Percentiles rank a stretch among this genome's conserved stretches.
These are phyloP conservation scores for Brassica rapa DNA, from an alignment of 345 rosid species.

Conservation along the genomic window DNA sequence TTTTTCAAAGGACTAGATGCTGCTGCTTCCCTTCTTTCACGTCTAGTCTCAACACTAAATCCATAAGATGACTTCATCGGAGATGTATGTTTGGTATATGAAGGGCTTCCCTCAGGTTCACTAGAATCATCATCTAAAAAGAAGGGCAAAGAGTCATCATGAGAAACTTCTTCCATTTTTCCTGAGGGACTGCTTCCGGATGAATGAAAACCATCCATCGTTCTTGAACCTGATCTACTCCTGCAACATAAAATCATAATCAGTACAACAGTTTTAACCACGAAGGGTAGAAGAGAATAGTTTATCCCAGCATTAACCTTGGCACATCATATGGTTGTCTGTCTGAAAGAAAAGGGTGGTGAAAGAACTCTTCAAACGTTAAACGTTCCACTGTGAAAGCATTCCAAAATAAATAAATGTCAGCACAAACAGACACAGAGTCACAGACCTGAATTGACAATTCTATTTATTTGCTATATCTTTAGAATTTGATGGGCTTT, in stretches of 20 bases:
- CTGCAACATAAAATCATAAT: slow-evolving; percentile 44
- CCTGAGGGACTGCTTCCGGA: slow-evolving; percentile 52
- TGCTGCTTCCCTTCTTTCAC: slow-evolving; percentile 53
- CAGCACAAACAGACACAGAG: slow-evolving; percentile 3
- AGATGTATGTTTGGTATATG: slow-evolving; percentile 50
- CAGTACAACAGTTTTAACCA: slow-evolving; percentile 26
- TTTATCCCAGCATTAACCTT: slow-evolving; percentile 50
- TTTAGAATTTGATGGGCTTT: not conserved
- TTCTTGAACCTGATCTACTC: slow-evolving; percentile 49
- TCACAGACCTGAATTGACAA: not conserved
- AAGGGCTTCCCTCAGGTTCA: slow-evolving; percentile 79
- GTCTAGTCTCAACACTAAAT: slow-evolving; percentile 50
- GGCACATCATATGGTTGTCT: slow-evolving; percentile 49
- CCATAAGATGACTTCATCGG: slow-evolving; percentile 57
- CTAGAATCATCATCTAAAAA: slow-evolving; percentile 82
- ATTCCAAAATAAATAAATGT: slow-evolving; percentile 31
- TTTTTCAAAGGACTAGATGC: slow-evolving; percentile 49
- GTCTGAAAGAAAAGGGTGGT: slow-evolving; percentile 75
- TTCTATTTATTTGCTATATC: not conserved
- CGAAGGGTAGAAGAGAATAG: slow-evolving; percentile 3
- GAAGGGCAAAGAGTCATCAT: slow-evolving; percentile 83
- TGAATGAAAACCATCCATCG: slow-evolving; percentile 48
- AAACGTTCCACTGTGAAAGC: slow-evolving; percentile 78
- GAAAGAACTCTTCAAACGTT: slow-evolving; percentile 93
- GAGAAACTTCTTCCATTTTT: slow-evolving; percentile 61